A percentile compares a stretch with the other conserved stretches of the same genome.
Evolutionary conservation across 805 yeast genomes (phyloP).

Genomic region (Ogataea ganodermae): DNA sequence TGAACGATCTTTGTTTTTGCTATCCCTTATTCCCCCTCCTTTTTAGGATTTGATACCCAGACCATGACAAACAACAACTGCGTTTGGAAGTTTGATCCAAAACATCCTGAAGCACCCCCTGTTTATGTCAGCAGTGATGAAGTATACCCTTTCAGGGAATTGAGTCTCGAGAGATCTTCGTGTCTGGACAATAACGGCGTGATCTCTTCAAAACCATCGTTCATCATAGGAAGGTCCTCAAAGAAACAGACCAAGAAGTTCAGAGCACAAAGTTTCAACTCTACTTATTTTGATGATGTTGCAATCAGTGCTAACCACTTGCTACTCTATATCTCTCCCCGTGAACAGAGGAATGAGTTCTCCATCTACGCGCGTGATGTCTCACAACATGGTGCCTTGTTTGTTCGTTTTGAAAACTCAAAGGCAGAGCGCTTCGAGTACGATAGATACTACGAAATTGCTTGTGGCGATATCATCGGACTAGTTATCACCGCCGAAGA

Average conservation of each 20-base stretch:
- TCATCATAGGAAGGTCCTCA: slow-evolving; percentile 30
- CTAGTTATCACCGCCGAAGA: slow-evolving; percentile 15
- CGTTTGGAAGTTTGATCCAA: background rate
- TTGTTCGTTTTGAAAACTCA: slow-evolving; percentile 1
- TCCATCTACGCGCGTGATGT: slow-evolving; percentile 13
- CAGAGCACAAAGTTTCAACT: slow-evolving; percentile 9
- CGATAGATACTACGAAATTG: background rate
- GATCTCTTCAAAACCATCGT: slow-evolving; percentile 7
- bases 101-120: background rate
- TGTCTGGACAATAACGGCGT: slow-evolving; percentile 1
- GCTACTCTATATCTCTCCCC: slow-evolving; percentile 11
- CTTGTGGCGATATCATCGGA: slow-evolving; percentile 27
- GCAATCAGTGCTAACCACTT: slow-evolving; percentile 31
- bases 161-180: background rate
- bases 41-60: background rate
- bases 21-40: too few relatives aligned
- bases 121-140: slow-evolving; percentile 1
- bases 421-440: slow-evolving; percentile 4
- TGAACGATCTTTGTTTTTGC: background rate
- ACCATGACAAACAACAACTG: background rate
- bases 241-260: slow-evolving; percentile 6
- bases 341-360: background rate
- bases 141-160: slow-evolving; percentile 12
- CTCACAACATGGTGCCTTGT: slow-evolving; percentile 24
- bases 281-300: slow-evolving; percentile 24